Evolutionary conservation across 768 basidiomycete species (phyloP).

Genomic region (Suillus discolor): DNA sequence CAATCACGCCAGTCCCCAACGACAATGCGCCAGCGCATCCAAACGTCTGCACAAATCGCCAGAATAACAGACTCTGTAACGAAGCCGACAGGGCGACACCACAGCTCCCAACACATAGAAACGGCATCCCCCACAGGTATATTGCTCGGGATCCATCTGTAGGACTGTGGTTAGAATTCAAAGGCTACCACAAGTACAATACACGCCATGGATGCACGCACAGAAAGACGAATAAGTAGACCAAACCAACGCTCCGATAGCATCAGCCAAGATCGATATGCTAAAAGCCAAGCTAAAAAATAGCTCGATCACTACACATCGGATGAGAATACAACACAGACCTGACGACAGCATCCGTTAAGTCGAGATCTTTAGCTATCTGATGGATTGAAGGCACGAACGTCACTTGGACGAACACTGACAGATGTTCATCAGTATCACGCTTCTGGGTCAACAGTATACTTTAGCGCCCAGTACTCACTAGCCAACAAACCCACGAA

Average conservation of each 20-base stretch:
- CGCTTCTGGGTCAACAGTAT: background rate
- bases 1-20: no score
- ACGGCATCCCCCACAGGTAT: slow-evolving; percentile 32
- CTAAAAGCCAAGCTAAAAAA: slow-evolving; percentile 45
- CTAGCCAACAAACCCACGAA: slow-evolving; percentile 65
- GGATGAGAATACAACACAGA: slow-evolving; percentile 18
- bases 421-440: slow-evolving; percentile 1
- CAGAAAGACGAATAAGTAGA: slow-evolving; percentile 50
- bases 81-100: no score
- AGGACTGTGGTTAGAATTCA: background rate
- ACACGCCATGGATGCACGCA: slow-evolving; percentile 17
- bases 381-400: slow-evolving; percentile 79
- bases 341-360: slow-evolving; percentile 62
- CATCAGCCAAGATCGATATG: slow-evolving; percentile 46
- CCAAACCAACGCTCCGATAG: slow-evolving; percentile 47
- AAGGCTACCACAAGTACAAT: slow-evolving; percentile 8
- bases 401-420: slow-evolving; percentile 69
- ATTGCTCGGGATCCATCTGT: slow-evolving; percentile 63
- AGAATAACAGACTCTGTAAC: no score
- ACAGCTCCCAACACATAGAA: no score
- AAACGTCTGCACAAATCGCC: no score
- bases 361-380: slow-evolving; percentile 64
- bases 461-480: slow-evolving; percentile 31
- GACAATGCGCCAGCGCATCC: no score
- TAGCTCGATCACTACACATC: background rate